A percentile compares a stretch with the other conserved stretches of the same genome.
phyloP scores from a whole-genome alignment of 768 basidiomycete species.

The Boletus eberwhitei region DNA sequence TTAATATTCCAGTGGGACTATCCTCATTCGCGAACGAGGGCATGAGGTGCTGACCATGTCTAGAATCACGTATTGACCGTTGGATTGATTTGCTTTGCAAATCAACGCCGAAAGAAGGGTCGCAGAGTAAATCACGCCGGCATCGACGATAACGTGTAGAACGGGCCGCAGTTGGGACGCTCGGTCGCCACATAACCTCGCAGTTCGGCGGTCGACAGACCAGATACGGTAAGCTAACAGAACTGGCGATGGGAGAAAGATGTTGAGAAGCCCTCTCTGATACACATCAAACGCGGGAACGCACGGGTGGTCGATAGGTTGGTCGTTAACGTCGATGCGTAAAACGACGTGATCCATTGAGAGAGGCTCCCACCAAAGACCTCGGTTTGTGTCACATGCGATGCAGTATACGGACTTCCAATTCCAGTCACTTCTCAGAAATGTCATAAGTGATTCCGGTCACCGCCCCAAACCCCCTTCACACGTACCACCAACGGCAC shows the following conservation, averaged over 20 bases:
- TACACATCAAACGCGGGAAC: background rate
- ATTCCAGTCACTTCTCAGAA: slow-evolving; percentile 17
- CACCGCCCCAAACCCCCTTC: background rate
- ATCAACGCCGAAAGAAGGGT: slow-evolving; percentile 33
- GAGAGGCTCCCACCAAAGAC: slow-evolving; percentile 29
- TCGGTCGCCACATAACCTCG: slow-evolving; percentile 9
- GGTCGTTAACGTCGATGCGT: slow-evolving; percentile 29
- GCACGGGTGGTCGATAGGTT: slow-evolving; percentile 34
- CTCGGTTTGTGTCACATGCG: slow-evolving; percentile 1
- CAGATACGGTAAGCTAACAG: slow-evolving; percentile 32
- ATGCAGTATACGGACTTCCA: slow-evolving; percentile 15
- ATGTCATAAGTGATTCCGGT: background rate
- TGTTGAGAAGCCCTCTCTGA: background rate
- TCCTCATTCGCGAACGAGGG: background rate
- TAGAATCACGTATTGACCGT: slow-evolving; percentile 34
- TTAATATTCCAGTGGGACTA: background rate
- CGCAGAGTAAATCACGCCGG: slow-evolving; percentile 37
- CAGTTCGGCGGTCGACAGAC: slow-evolving; percentile 22
- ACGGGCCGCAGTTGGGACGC: slow-evolving; percentile 11
- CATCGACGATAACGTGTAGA: slow-evolving; percentile 35
- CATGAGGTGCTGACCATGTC: slow-evolving; percentile 29
- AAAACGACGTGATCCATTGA: slow-evolving; percentile 36
- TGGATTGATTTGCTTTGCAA: slow-evolving; percentile 27
- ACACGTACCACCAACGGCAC: slow-evolving; percentile 22
- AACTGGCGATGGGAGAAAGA: slow-evolving; percentile 6